Percentiles rank a stretch among this genome's conserved stretches.
Conservation (phyloP, 805 yeast genomes). For the Saccharomycopsis sp. region DNA sequence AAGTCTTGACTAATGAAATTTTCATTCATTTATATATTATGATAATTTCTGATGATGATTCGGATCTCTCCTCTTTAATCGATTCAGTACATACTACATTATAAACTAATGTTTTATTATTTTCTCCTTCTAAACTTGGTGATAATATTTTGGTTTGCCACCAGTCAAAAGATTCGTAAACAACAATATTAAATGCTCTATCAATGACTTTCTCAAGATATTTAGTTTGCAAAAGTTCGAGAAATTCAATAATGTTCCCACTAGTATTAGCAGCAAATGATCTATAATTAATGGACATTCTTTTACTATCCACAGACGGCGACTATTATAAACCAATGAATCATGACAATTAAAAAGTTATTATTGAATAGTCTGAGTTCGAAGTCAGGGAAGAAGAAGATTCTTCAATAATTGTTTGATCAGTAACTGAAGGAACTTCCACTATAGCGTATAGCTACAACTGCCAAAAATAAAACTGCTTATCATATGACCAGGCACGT, state of each 20-base stretch:
- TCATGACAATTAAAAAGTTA: too few species aligned
- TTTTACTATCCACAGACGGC: too few species aligned
- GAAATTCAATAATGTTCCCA: not conserved
- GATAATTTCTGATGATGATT: conserved; percentile 5
- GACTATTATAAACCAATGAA: too few species aligned
- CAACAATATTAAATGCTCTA: conserved; percentile 17
- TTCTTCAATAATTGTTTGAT: not conserved
- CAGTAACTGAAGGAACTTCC: too few species aligned
- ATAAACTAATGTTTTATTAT: conserved; percentile 37
- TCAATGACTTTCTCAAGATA: not conserved
- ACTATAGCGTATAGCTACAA: too few species aligned
- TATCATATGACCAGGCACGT: too few species aligned
- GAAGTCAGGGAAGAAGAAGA: conserved; percentile 17
- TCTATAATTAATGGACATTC: too few species aligned
- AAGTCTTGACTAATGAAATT: conserved; percentile 1
- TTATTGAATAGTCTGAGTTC: conserved; percentile 13
- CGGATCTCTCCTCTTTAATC: not conserved
- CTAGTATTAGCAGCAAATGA: conserved; percentile 19
- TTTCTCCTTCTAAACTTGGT: conserved; percentile 31
- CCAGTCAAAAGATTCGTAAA: conserved; percentile 42
- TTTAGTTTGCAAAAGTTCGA: not conserved
- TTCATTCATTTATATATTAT: conserved; percentile 2
- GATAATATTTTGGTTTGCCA: conserved; percentile 58
- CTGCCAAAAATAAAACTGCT: conserved; percentile 21
- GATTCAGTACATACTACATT: conserved; percentile 32